These are phyloP conservation scores for Asterionellopsis glacialis DNA, from an alignment of 108 stramenopile species.

Conservation along the genomic window DNA sequence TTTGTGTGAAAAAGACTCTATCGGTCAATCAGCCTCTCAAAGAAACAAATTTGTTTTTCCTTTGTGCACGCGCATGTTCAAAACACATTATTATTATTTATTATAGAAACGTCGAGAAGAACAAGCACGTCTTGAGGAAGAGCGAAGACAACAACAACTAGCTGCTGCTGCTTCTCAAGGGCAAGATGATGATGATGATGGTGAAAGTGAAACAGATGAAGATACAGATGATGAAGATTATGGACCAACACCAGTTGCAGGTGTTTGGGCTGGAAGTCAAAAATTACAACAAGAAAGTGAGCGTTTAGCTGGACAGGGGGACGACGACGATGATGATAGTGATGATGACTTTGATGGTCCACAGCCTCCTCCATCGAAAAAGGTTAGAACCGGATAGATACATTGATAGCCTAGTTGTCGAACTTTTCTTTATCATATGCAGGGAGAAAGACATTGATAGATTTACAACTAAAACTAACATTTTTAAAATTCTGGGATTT, in stretches of 20 bases:
- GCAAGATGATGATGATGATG: conserved; percentile 32
- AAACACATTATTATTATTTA: conserved; percentile 7
- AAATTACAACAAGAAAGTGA: conserved; percentile 66
- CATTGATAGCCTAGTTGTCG: too few relatives aligned
- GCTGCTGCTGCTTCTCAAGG: conserved; percentile 21
- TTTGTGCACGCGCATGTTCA: too few relatives aligned
- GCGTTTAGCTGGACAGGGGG: conserved; percentile 29
- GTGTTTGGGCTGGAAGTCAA: conserved; percentile 75
- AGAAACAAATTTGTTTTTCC: too few relatives aligned
- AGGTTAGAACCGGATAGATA: conserved; percentile 9
- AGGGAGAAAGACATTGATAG: too few relatives aligned
- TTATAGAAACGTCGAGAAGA: conserved; percentile 31
- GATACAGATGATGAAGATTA: conserved; percentile 75
- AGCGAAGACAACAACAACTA: conserved; percentile 9
- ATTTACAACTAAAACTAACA: too few relatives aligned
- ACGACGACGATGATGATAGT: conserved; percentile 14
- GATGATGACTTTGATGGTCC: conserved; percentile 27
- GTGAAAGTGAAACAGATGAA: conserved; percentile 50
- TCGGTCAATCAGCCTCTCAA: too few relatives aligned
- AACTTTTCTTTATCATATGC: too few relatives aligned
- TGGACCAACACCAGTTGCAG: conserved; percentile 75
- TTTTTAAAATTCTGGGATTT: too few relatives aligned
- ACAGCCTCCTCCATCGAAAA: conserved; percentile 27
- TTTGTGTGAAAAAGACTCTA: too few relatives aligned
- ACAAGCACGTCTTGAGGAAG: neutral